Evolutionary conservation across 257 asterid species (phyloP).

Genomic region (Plantago elongata): DNA sequence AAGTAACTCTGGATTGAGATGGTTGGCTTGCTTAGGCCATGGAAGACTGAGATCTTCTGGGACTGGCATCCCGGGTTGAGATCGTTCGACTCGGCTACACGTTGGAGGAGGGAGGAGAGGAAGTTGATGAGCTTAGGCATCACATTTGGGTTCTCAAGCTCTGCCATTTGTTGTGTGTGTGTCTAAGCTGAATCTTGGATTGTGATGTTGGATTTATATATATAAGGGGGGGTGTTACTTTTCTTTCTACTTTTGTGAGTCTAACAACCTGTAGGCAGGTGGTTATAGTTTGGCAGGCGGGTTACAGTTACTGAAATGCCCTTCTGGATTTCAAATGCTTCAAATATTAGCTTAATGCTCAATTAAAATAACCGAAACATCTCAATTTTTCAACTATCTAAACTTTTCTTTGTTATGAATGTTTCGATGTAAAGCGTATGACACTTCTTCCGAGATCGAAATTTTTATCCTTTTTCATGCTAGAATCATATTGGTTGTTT

Average conservation of each 20-base stretch:
- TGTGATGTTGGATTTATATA: conserved; percentile 24
- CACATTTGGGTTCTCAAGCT: conserved; percentile 50
- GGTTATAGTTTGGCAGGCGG: conserved; percentile 30
- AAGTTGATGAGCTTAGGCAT: conserved; percentile 62
- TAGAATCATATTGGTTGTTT: too few species aligned
- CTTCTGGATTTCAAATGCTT: conserved; percentile 29
- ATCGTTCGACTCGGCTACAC: conserved; percentile 76
- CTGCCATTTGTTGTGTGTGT: conserved; percentile 49
- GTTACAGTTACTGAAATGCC: conserved; percentile 22
- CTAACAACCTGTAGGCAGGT: conserved; percentile 46
- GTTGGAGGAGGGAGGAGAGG: conserved; percentile 79
- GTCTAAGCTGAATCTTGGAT: conserved; percentile 16
- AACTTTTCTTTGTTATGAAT: too few species aligned
- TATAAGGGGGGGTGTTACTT: conserved; percentile 17
- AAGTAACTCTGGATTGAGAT: conserved; percentile 73
- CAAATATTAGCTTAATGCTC: too few species aligned
- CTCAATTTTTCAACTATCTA: too few species aligned
- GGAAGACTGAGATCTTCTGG: conserved; percentile 72
- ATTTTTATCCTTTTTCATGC: too few species aligned
- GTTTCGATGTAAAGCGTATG: too few species aligned
- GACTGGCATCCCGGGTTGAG: conserved; percentile 28
- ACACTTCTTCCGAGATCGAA: too few species aligned
- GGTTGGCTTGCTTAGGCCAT: conserved; percentile 68
- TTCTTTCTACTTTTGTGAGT: conserved; percentile 3
- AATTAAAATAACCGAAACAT: too few species aligned